phyloP scores from a whole-genome alignment of 2,329 filamentous ascomycete genomes.

The Aureobasidium uvarum region DNA sequence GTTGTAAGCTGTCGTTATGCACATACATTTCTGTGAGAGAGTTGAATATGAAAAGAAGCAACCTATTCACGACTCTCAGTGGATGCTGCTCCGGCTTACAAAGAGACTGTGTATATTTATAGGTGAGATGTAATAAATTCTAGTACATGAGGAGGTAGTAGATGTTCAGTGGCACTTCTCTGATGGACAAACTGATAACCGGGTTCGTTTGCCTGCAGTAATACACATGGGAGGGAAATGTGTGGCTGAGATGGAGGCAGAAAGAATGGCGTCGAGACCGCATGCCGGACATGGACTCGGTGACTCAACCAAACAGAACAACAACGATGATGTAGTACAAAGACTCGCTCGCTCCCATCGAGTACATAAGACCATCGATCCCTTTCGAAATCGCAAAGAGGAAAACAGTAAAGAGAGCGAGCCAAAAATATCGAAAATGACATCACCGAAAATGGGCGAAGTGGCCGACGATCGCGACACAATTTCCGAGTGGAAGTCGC shows the following conservation, averaged over 20 bases:
- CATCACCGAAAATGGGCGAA: neutral
- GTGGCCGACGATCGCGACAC: neutral
- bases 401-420: neutral
- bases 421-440: conserved; percentile 15
- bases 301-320: conserved; percentile 12
- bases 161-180: neutral
- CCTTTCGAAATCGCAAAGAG: neutral
- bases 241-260: neutral
- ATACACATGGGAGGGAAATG: too few species aligned
- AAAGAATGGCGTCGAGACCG: conserved; percentile 16
- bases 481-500: conserved; percentile 12
- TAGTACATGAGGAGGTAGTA: neutral
- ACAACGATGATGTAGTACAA: conserved; percentile 15
- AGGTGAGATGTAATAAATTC: neutral
- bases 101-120: neutral
- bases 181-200: too few species aligned
- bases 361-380: conserved; percentile 7
- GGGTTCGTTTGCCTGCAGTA: too few species aligned
- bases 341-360: neutral
- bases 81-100: neutral
- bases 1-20: too few species aligned
- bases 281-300: neutral
- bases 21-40: neutral
- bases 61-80: neutral
- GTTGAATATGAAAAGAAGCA: neutral